phyloP scores from a whole-genome alignment of 768 basidiomycete genomes.

The Clavaria fumosa region DNA sequence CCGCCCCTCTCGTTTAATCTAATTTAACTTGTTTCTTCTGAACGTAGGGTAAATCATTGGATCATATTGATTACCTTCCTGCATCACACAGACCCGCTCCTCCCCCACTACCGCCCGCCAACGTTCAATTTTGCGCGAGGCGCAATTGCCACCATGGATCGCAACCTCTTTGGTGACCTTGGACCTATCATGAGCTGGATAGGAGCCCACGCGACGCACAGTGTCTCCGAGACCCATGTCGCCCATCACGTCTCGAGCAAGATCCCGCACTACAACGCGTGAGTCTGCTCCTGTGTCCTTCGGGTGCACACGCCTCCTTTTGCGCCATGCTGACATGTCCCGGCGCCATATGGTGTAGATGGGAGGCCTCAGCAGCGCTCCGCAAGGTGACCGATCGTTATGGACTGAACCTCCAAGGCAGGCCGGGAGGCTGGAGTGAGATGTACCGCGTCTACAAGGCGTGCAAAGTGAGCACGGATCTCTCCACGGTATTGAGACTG shows the following conservation, averaged over 20 bases:
- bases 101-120: slow-evolving; percentile 83
- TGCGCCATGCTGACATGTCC: neutral
- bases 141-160: slow-evolving; percentile 84
- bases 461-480: slow-evolving; percentile 42
- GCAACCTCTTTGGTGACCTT: slow-evolving; percentile 60
- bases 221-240: slow-evolving; percentile 90
- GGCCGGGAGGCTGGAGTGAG: slow-evolving; percentile 69
- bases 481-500: neutral
- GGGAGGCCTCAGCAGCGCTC: slow-evolving; percentile 83
- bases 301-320: neutral
- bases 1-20: neutral
- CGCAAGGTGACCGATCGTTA: slow-evolving; percentile 55
- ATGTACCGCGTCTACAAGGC: slow-evolving; percentile 60
- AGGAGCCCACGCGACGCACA: slow-evolving; percentile 73
- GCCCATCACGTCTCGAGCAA: slow-evolving; percentile 86
- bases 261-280: slow-evolving; percentile 91
- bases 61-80: slow-evolving; percentile 93
- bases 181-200: slow-evolving; percentile 75
- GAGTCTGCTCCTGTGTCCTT: slow-evolving; percentile 12
- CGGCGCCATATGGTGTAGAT: slow-evolving; percentile 35
- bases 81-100: slow-evolving; percentile 91
- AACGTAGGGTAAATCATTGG: slow-evolving; percentile 78
- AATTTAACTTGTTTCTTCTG: slow-evolving; percentile 1
- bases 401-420: slow-evolving; percentile 50
- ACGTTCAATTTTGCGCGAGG: slow-evolving; percentile 92